Evolutionary conservation across 805 yeast genomes (phyloP).

Genomic region (Metschnikowia cubensis): DNA sequence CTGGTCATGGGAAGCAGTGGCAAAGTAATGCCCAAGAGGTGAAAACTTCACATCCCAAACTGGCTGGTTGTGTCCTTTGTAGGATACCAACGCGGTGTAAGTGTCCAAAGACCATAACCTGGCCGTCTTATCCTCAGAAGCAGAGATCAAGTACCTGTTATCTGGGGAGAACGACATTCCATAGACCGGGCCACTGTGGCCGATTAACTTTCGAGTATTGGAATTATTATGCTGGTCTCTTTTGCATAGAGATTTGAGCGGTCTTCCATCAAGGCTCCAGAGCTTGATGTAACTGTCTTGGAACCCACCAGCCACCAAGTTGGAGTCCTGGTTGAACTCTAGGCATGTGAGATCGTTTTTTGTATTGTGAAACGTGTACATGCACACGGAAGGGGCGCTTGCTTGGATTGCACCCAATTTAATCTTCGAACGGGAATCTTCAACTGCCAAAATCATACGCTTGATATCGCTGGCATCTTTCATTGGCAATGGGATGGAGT

Average conservation of each 20-base stretch:
- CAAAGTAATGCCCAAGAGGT: constrained; percentile 95
- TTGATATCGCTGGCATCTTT: constrained; percentile 77
- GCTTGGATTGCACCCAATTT: constrained; percentile 68
- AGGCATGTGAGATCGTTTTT: constrained; percentile 82
- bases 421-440: constrained; percentile 76
- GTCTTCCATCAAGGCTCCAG: constrained; percentile 92
- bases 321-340: constrained; percentile 82
- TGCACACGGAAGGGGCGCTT: constrained; percentile 88
- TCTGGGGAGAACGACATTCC: constrained; percentile 91
- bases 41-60: constrained; percentile 96
- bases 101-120: constrained; percentile 94
- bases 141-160: constrained; percentile 69
- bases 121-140: constrained; percentile 89
- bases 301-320: constrained; percentile 89
- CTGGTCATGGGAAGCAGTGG: constrained; percentile 97
- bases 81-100: constrained; percentile 82
- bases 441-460: constrained; percentile 71
- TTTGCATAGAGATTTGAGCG: constrained; percentile 59
- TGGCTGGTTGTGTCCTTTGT: constrained; percentile 94
- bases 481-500: constrained; percentile 78
- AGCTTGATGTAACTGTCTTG: constrained; percentile 86
- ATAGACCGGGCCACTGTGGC: constrained; percentile 93
- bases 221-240: constrained; percentile 48
- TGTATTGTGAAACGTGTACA: constrained; percentile 97
- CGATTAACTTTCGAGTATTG: constrained; percentile 61